A percentile compares a stretch with the other conserved stretches of the same genome.
Conservation (phyloP, 257 asterid species). For the Forsythia suspensa region DNA sequence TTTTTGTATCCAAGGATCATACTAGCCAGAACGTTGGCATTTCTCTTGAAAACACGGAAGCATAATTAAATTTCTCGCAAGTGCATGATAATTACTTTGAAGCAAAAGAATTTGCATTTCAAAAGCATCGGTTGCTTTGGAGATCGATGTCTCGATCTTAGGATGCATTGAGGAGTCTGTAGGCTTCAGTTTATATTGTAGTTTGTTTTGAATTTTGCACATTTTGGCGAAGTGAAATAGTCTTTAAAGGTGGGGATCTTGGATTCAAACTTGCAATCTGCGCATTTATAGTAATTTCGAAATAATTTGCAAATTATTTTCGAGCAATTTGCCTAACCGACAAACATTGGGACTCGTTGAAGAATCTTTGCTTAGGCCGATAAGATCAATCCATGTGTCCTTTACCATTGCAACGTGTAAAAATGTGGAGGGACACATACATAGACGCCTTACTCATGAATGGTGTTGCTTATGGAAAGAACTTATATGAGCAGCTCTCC, state of each 20-base stretch:
- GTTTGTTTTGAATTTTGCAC: background rate
- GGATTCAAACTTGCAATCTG: too few relatives aligned
- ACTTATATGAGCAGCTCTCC: too few relatives aligned
- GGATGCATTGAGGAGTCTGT: background rate
- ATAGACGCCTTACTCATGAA: too few relatives aligned
- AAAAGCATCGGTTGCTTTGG: conserved; percentile 2
- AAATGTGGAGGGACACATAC: too few relatives aligned
- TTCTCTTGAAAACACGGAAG: background rate
- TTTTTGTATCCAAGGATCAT: background rate
- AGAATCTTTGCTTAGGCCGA: too few relatives aligned
- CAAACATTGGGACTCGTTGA: too few relatives aligned
- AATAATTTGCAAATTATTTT: too few relatives aligned
- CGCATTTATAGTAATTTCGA: too few relatives aligned
- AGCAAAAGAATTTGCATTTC: background rate
- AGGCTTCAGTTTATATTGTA: conserved; percentile 8
- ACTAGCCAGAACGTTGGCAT: background rate
- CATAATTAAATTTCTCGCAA: background rate
- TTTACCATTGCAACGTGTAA: too few relatives aligned
- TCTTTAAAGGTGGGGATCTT: background rate
- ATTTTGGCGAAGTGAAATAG: conserved; percentile 1
- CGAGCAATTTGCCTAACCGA: too few relatives aligned
- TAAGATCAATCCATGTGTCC: too few relatives aligned
- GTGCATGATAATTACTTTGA: background rate
- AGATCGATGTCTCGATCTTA: background rate
- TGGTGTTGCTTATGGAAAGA: too few relatives aligned